Evolutionary conservation across 768 basidiomycete genomes (phyloP).

Genomic region (Tricholoma bakamatsutake): DNA sequence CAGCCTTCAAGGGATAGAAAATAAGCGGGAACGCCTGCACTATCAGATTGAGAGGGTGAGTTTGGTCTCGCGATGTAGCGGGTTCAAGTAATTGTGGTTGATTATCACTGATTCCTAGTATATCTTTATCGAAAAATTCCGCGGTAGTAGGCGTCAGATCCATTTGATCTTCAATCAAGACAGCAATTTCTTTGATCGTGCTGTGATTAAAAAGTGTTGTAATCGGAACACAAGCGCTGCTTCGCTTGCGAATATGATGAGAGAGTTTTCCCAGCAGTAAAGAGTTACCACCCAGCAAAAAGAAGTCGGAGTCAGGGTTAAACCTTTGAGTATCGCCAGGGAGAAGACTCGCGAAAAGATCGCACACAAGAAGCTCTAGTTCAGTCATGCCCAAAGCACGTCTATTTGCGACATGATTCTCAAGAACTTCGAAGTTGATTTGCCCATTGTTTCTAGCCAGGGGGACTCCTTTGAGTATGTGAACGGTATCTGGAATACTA

Average conservation of each 20-base stretch:
- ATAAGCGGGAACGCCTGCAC: conserved; percentile 36
- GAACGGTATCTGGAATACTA: conserved; percentile 29
- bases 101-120: background rate
- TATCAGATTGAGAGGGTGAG: conserved; percentile 32
- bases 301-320: conserved; percentile 33
- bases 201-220: conserved; percentile 35
- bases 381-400: conserved; percentile 23
- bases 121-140: conserved; percentile 20
- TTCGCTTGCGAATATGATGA: conserved; percentile 34
- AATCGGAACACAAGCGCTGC: conserved; percentile 30
- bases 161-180: conserved; percentile 27
- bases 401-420: conserved; percentile 16
- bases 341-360: conserved; percentile 30
- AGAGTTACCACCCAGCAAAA: conserved; percentile 39
- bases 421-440: conserved; percentile 27
- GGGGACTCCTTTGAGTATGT: conserved; percentile 22
- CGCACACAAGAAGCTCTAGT: conserved; percentile 28
- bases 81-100: conserved; percentile 4
- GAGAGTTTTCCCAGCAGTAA: conserved; percentile 40
- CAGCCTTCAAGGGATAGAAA: conserved; percentile 39
- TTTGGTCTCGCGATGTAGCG: conserved; percentile 21
- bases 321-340: conserved; percentile 24
- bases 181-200: conserved; percentile 36
- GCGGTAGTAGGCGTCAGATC: conserved; percentile 8
- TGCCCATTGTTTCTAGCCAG: conserved; percentile 19